phyloP scores from a whole-genome alignment of 2,329 filamentous ascomycete species.

The Colletotrichum sp. region DNA sequence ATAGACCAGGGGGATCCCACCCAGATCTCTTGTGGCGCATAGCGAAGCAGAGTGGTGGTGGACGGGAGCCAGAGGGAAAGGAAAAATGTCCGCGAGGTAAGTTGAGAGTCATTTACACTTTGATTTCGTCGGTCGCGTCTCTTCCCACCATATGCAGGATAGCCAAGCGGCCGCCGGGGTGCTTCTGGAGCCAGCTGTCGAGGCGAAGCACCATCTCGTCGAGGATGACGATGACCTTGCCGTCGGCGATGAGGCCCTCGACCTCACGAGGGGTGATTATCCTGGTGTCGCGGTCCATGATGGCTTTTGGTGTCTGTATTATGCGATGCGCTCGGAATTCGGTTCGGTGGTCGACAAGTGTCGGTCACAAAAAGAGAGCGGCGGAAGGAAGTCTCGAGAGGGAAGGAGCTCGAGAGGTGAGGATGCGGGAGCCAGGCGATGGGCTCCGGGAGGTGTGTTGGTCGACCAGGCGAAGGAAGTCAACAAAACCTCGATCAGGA shows the following conservation, averaged over 20 bases:
- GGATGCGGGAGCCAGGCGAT: not conserved
- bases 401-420: not conserved
- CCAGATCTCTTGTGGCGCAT: not conserved
- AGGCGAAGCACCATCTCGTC: slow-evolving; percentile 60
- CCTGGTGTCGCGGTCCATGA: slow-evolving; percentile 43
- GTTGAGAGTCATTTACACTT: slow-evolving; percentile 48
- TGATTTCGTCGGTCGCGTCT: slow-evolving; percentile 65
- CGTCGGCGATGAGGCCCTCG: slow-evolving; percentile 58
- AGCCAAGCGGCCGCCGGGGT: slow-evolving; percentile 64
- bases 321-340: not conserved
- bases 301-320: not conserved
- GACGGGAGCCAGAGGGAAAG: not conserved
- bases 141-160: slow-evolving; percentile 67
- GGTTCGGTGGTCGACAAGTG: not conserved
- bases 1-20: not conserved
- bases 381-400: not conserved
- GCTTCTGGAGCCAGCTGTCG: slow-evolving; percentile 61
- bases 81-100: not conserved
- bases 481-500: not conserved
- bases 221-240: slow-evolving; percentile 60
- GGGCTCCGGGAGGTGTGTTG: not conserved
- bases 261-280: slow-evolving; percentile 51
- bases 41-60: not conserved
- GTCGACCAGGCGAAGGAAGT: not conserved
- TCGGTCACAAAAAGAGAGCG: not conserved